A percentile compares a stretch with the other conserved stretches of the same genome.
Evolutionary conservation across 2,329 filamentous ascomycete genomes (phyloP).

Genomic region (Fusarium sublunatum): DNA sequence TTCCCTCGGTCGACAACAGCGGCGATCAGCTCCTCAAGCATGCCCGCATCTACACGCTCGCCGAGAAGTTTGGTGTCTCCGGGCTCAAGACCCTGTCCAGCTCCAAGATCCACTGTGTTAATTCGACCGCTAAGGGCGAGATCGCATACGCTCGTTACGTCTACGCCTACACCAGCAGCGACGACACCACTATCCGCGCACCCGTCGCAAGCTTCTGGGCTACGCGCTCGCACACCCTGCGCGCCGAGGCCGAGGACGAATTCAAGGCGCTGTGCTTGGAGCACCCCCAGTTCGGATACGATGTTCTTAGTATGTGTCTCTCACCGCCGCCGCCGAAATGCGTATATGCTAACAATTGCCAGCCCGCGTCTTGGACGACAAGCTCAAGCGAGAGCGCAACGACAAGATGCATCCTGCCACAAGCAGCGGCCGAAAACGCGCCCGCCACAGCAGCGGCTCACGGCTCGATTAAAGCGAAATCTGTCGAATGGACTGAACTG

Average conservation of each 20-base stretch:
- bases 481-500: not conserved
- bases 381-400: constrained; percentile 71
- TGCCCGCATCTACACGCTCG: constrained; percentile 88
- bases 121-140: constrained; percentile 88
- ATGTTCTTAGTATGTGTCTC: constrained; percentile 77
- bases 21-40: constrained; percentile 88
- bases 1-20: constrained; percentile 77
- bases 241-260: constrained; percentile 86
- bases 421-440: constrained; percentile 66
- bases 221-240: constrained; percentile 71
- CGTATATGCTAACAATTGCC: constrained; percentile 24
- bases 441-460: constrained; percentile 61
- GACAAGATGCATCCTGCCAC: constrained; percentile 66
- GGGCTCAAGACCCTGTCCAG: constrained; percentile 81
- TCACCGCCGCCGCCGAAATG: fast-evolving
- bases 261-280: constrained; percentile 88
- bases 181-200: constrained; percentile 40
- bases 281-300: constrained; percentile 91
- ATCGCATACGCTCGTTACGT: constrained; percentile 84
- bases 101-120: constrained; percentile 91
- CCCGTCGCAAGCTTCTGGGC: constrained; percentile 45
- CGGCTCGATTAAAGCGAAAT: constrained; percentile 24
- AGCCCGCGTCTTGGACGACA: constrained; percentile 74
- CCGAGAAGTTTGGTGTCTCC: constrained; percentile 77
- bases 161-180: constrained; percentile 35